Evolutionary conservation across 108 stramenopile genomes (phyloP).

Genomic region (Fistulifera solaris): DNA sequence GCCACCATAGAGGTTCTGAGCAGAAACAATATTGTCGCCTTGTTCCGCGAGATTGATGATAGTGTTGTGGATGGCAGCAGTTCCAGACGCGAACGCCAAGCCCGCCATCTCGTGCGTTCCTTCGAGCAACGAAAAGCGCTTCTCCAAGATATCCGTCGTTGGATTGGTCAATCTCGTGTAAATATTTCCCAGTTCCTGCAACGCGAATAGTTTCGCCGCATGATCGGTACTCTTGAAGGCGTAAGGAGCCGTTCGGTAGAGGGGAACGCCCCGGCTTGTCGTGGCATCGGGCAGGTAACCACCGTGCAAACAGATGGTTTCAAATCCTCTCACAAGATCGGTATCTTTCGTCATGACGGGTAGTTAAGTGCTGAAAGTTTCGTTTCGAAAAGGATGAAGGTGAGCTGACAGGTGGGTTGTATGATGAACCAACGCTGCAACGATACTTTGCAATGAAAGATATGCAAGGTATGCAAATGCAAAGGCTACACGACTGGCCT

Average conservation of each 20-base stretch:
- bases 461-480: no score
- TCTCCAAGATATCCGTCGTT: constrained; percentile 68
- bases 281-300: constrained; percentile 55
- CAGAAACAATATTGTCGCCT: constrained; percentile 83
- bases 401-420: no score
- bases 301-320: constrained; percentile 58
- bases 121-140: constrained; percentile 59
- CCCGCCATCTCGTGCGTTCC: constrained; percentile 40
- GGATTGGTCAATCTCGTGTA: constrained; percentile 68
- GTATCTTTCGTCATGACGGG: constrained; percentile 5
- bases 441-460: no score
- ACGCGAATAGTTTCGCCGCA: constrained; percentile 74
- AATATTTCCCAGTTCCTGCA: constrained; percentile 84
- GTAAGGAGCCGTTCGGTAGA: constrained; percentile 71
- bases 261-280: constrained; percentile 49
- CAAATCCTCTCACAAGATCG: constrained; percentile 35
- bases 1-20: constrained; percentile 57
- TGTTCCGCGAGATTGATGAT: constrained; percentile 58
- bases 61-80: constrained; percentile 61
- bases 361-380: no score
- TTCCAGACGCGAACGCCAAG: constrained; percentile 54
- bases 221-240: constrained; percentile 67
- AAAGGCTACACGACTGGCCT: no score
- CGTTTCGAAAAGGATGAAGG: no score
- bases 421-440: no score